Conservation (phyloP, 2,329 filamentous ascomycete genomes). For the Colletotrichum lindemuthianum region DNA sequence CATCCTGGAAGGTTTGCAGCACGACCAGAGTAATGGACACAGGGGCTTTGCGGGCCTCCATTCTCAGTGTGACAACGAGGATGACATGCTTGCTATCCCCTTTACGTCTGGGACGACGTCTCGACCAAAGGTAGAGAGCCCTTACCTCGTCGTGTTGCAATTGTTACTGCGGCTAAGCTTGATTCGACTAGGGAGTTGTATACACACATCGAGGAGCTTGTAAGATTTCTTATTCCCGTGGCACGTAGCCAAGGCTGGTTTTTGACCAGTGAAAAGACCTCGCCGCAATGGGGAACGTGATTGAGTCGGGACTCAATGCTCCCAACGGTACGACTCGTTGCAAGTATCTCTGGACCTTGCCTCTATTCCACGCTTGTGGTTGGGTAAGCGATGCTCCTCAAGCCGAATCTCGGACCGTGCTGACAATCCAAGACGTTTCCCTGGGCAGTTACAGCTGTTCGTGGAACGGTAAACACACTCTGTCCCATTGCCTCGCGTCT, state of each 20-base stretch:
- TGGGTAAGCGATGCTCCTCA: constrained; percentile 57
- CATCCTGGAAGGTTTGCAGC: constrained; percentile 79
- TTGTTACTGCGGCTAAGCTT: no score
- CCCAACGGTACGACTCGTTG: constrained; percentile 67
- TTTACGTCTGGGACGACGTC: constrained; percentile 97
- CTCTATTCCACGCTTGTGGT: constrained; percentile 81
- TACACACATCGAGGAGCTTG: constrained; percentile 88
- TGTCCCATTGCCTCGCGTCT: no score
- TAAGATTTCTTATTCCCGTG: neutral
- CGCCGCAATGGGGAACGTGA: constrained; percentile 82
- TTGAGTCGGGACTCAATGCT: constrained; percentile 87
- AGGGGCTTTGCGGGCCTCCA: constrained; percentile 83
- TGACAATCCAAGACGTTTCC: constrained; percentile 63
- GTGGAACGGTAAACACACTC: constrained; percentile 76
- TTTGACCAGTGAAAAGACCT: constrained; percentile 59
- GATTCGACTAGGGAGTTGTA: constrained; percentile 80
- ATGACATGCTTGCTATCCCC: constrained; percentile 84
- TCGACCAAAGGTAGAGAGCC: constrained; percentile 58
- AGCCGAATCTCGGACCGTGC: neutral
- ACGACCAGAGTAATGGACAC: constrained; percentile 72
- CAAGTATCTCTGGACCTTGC: constrained; percentile 90
- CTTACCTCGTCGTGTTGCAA: neutral
- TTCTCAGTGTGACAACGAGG: constrained; percentile 77
- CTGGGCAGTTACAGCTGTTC: constrained; percentile 90
- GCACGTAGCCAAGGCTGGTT: neutral